Percentiles rank a stretch among this genome's conserved stretches.
phyloP scores from a whole-genome alignment of 2,329 filamentous ascomycete genomes.

The Aspergillus aculeatinus region DNA sequence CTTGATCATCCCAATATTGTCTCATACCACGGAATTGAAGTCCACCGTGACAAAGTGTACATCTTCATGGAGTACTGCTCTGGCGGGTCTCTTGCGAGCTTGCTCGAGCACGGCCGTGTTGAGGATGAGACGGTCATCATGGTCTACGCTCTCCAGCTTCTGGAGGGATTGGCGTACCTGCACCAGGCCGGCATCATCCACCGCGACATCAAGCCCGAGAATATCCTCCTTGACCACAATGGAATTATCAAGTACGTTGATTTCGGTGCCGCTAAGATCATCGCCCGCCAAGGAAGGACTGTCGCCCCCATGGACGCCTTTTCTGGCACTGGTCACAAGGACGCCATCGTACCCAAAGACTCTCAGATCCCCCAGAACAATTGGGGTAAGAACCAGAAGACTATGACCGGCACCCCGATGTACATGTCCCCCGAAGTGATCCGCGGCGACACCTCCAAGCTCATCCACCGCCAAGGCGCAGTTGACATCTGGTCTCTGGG shows the following conservation, averaged over 20 bases:
- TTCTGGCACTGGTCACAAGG: slow-evolving; percentile 44
- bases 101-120: slow-evolving; percentile 93
- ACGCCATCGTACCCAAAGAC: slow-evolving; percentile 32
- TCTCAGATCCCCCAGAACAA: slow-evolving; percentile 27
- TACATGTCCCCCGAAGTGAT: slow-evolving; percentile 99
- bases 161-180: slow-evolving; percentile 90
- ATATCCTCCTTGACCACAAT: slow-evolving; percentile 94
- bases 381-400: slow-evolving; percentile 65
- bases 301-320: slow-evolving; percentile 65
- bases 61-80: slow-evolving; percentile 99
- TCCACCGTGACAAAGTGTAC: slow-evolving; percentile 98
- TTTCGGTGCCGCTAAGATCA: slow-evolving; percentile 95
- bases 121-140: slow-evolving; percentile 97
- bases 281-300: slow-evolving; percentile 89
- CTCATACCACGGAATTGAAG: slow-evolving; percentile 96
- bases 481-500: slow-evolving; percentile 96
- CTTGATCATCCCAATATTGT: slow-evolving; percentile 97
- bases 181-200: slow-evolving; percentile 91
- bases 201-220: slow-evolving; percentile 97
- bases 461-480: slow-evolving; percentile 73
- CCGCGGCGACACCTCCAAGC: slow-evolving; percentile 76
- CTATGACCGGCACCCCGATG: slow-evolving; percentile 98
- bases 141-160: slow-evolving; percentile 90
- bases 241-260: slow-evolving; percentile 99
- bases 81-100: slow-evolving; percentile 82